These are phyloP conservation scores for Salix viminalis DNA, from an alignment of 345 rosid genomes.

Conservation along the genomic window DNA sequence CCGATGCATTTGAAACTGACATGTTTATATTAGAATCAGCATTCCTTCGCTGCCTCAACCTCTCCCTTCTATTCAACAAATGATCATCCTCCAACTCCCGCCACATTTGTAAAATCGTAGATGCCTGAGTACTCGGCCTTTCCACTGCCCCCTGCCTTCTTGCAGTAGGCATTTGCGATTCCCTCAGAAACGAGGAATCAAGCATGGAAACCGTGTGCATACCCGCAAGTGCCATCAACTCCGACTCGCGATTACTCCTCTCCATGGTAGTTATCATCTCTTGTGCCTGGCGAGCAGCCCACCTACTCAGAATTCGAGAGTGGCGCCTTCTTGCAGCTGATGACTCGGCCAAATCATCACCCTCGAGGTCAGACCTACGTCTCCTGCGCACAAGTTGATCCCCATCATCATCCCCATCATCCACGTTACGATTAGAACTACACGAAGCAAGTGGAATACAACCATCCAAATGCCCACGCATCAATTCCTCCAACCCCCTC, in stretches of 20 bases:
- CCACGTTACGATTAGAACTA: slow-evolving; percentile 61
- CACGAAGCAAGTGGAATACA: slow-evolving; percentile 84
- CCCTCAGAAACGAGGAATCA: slow-evolving; percentile 89
- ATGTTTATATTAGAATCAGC: slow-evolving; percentile 49
- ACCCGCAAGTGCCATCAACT: slow-evolving; percentile 92
- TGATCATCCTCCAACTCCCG: slow-evolving; percentile 99
- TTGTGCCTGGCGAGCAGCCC: slow-evolving; percentile 99
- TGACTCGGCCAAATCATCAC: slow-evolving; percentile 88
- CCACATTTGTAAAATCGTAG: slow-evolving; percentile 95
- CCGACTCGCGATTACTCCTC: slow-evolving; percentile 93
- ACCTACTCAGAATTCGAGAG: slow-evolving; percentile 70
- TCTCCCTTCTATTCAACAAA: slow-evolving; percentile 70
- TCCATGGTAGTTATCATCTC: slow-evolving; percentile 97
- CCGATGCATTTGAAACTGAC: slow-evolving; percentile 45
- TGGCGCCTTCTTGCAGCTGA: slow-evolving; percentile 88
- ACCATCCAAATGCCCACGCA: slow-evolving; percentile 86
- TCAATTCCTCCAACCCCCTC: slow-evolving; percentile 76
- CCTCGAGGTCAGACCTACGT: slow-evolving; percentile 79
- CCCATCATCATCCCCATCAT: slow-evolving; percentile 73
- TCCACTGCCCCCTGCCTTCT: slow-evolving; percentile 73
- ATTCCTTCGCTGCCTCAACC: slow-evolving; percentile 70
- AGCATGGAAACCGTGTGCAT: slow-evolving; percentile 95
- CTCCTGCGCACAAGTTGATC: slow-evolving; percentile 81
- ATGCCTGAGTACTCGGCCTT: slow-evolving; percentile 83
- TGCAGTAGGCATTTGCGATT: slow-evolving; percentile 69